Evolutionary conservation across 139 green algal genomes (phyloP), one percentile per base, ranked within the genome.

Genomic region (Zygnema cylindricum): DNA sequence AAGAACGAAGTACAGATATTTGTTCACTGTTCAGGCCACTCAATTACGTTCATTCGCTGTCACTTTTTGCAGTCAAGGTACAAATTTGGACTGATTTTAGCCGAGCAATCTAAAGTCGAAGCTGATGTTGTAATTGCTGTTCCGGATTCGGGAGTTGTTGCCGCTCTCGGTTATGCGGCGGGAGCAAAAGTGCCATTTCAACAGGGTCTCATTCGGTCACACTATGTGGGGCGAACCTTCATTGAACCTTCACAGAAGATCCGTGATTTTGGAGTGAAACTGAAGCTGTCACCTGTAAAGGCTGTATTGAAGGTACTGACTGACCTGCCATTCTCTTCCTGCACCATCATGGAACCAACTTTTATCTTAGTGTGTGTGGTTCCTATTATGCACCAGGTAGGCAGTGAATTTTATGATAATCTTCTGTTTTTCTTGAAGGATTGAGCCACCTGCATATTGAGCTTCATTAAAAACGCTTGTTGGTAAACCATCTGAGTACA

Each of bases 161-260:
- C 55, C 21, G 92, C 89, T 35, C 87, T 94, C 16, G 92, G 86
- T 30, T 90, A 86, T 69, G 69, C 89, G 3, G 76, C 78, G 23
- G 36, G 85, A 86, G 69, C 86, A 7, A 92, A 93, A 23, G 92
- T 99, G 75, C 97, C 97, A 0, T 99, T 99, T 93, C 90, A 95
- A 1, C 96, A 99, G 92, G 97, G 97, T 39, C 94, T 99, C 73
- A 97, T 99, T 3, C 98, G 98, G 91, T 92, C 93, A 36, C 92
- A 95, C 38, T 99, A 99, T 92, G 97, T 99, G 22, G 98, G 98
- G 3, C 95, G 98, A 86, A 99, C 98, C 77, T 99, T 99, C 95
- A 99, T 99, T 95, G 99, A 99, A 97, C 98, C 98, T 2, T 95
- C 98, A 92, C 94, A 96, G 86, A 93, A 94, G 55, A 95, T 96